Base-by-base conservation (phyloP, 331 rosid genomes). In the Rhamnella rubrinervis region DNA sequence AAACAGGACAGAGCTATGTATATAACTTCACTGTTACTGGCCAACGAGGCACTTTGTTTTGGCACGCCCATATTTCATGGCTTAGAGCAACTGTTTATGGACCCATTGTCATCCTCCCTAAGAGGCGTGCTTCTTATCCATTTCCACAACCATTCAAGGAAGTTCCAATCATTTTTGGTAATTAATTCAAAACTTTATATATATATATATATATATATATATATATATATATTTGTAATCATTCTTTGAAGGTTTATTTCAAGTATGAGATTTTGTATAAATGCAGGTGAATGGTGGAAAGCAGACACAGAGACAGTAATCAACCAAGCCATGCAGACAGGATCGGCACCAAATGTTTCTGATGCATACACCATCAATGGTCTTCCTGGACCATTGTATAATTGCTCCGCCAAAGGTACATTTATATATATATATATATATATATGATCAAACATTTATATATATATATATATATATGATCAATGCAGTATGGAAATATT, bases 41-140 rank as follows among this genome's bases (percentile, higher is more conserved):
- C 15, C 93, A 89, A 60, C 71, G 93, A 71, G 97, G 97, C 70
- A 92, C 97, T 39, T 57, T 89, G 38, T 89, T 86, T 77, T 92
- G 89, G 95, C 96, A 92, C 72, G 97, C 95, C 18, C 95, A 89
- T 63, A 89, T 89, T 68, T 85, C 92, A 66, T 92, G 96, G 97
- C 86, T 92, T 6, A 82, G 96, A 72, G 77, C 87, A 8, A 92
- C 92, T 18, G 50, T 92, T 10, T 38, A 92, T 72, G 96, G 97
- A 35, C 79, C 97, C 12, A 73, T 92, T 72, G 87, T 85, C 66
- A 92, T 92, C 71, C 96, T 92, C 66, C 97, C 97, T 41, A 92
- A 84, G 73, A 74, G 63, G 52, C 83, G 85, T 63, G 85, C 55
- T 6, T 79, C 86, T 40, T 92, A 87, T 71, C 96, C 97, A 16